Evolutionary conservation across 2,329 filamentous ascomycete genomes (phyloP), one percentile per base, ranked within the genome.

Genomic region (Ophiosphaerella herpotricha): DNA sequence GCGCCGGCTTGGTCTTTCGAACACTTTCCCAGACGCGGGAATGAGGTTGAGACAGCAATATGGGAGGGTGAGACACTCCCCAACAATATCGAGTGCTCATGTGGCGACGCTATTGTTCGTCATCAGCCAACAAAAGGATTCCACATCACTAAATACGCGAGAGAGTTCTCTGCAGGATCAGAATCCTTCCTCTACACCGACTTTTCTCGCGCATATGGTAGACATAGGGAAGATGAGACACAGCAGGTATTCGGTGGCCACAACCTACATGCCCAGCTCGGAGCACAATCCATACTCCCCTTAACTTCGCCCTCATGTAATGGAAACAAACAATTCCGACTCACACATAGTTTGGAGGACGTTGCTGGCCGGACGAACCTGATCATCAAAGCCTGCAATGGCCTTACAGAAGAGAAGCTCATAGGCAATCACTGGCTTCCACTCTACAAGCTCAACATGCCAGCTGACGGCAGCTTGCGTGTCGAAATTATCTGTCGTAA

Each of bases 1-100:
- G 77, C 73, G 7, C 76, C 77, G 2, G 77, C 74, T 5, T 78
- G 77, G 77, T 72, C 74, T 5, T 78, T 73, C 50, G 77, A 79
- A 52, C 75, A 78, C 46, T 79, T 78, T 33, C 56, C 61, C 12
- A 46, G 48, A 2, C 42, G 66, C 26, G 63, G 59, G 13, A 56
- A 54, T 16, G 52, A 38, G 3, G 57, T 74, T 5, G 71, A 75
- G 37, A 53, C 50, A 12, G 55, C 64, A 7, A 61, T 76, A 43
- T 77, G 74, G 75, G 58, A 71, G 12, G 74, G 72, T 0, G 14
- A 21, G 4, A 26, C 42, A 12, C 52, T 75, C 7, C 61, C 69
- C 1, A 39, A 56, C 2, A 48, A 59, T 12, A 34, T 71, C 0
- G 38, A 58, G 5, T 77, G 75, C 49, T 59, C 66, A 13, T 77